Evolutionary conservation across 768 basidiomycete genomes (phyloP).

Genomic region (Hericium coralloides): DNA sequence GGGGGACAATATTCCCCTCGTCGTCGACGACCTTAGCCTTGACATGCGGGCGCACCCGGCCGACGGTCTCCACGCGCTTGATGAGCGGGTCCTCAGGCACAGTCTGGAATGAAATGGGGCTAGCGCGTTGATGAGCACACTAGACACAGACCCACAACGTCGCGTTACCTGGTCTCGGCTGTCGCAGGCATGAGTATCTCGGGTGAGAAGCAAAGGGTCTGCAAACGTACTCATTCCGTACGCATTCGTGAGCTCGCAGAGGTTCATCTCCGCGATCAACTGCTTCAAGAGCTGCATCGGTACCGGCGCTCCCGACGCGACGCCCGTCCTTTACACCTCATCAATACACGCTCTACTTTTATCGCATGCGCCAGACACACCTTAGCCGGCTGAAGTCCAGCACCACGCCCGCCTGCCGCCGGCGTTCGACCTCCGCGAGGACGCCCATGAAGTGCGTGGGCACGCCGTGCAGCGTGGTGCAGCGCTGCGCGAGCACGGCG

Average conservation of each 20-base stretch:
- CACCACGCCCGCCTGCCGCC: conserved; percentile 34
- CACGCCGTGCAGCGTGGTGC: conserved; percentile 77
- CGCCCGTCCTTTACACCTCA: conserved; percentile 51
- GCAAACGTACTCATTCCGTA: conserved; percentile 77
- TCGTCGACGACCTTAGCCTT: conserved; percentile 61
- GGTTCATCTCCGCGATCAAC: conserved; percentile 57
- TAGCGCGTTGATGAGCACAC: conserved; percentile 15
- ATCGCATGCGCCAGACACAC: conserved; percentile 25
- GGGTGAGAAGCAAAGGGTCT: neutral
- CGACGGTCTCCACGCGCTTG: conserved; percentile 79
- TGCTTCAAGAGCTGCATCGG: conserved; percentile 75
- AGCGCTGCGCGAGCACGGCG: conserved; percentile 55
- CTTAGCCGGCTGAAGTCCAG: conserved; percentile 45
- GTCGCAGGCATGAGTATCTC: neutral
- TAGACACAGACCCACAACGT: neutral
- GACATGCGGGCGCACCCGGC: conserved; percentile 67
- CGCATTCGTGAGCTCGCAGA: conserved; percentile 64
- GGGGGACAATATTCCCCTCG: conserved; percentile 54
- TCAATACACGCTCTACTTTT: neutral
- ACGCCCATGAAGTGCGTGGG: conserved; percentile 81
- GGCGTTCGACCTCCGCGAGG: conserved; percentile 52
- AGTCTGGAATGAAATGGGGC: conserved; percentile 81
- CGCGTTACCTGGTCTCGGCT: conserved; percentile 63
- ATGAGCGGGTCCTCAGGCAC: conserved; percentile 56
- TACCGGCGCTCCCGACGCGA: conserved; percentile 71